Evolutionary conservation across 2,329 filamentous ascomycete genomes (phyloP), one percentile per base, ranked within the genome.

Genomic region (Stachybotrys chlorohalonatus): DNA sequence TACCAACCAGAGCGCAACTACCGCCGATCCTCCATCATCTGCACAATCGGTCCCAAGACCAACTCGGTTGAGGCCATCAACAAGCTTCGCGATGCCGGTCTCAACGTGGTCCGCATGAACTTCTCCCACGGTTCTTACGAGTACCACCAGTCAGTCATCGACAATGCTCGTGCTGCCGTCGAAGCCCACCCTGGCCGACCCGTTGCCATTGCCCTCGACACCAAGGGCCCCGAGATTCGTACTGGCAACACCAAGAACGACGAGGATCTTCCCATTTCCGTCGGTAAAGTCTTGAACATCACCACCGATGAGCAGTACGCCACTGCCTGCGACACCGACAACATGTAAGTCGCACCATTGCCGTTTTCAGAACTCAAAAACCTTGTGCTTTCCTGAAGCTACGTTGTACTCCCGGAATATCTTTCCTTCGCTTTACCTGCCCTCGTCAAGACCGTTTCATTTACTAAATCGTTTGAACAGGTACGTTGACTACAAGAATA

Each of bases 31-130:
- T 96, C 92, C 70, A 99, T 99, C 79, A 96, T 99, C 76, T 91
- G 93, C 80, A 97, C 94, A 66, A 97, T 99, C 72, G 94, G 94
- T 59, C 94, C 94, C 71, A 99, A 97, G 86, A 99, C 94, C 66
- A 99, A 99, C 82, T 95, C 90, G 45, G 87, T 92, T 56, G 89
- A 96, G 79, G 92, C 91, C 75, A 95, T 99, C 79, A 97, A 97
- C 77, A 83, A 86, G 73, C 89, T 99, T 67, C 90, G 93, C 73
- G 83, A 81, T 69, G 87, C 87, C 62, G 94, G 94, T 75, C 86
- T 97, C 68, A 97, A 97, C 77, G 91, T 99, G 64, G 94, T 97
- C 64, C 93, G 94, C 78, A 99, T 99, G 94, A 99, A 99, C 87
- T 97, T 97, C 74, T 96, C 72, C 89, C 91, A 75, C 60, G 72